Percentiles rank a stretch among this genome's conserved stretches.
Evolutionary conservation across 768 basidiomycete species (phyloP).

Genomic region (Antrodiella citrinella): DNA sequence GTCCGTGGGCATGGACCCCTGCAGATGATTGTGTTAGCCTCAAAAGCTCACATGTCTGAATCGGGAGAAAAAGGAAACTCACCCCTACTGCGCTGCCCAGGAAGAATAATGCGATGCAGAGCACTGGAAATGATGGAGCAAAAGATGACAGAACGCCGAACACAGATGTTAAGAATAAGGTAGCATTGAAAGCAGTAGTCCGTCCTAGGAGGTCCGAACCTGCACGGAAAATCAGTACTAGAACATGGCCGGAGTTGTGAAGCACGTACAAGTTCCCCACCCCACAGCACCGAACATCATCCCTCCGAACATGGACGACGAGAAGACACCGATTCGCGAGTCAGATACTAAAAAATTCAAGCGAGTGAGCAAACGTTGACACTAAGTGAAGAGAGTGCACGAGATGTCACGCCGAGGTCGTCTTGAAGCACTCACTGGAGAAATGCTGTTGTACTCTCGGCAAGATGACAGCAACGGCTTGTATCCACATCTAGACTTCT

Average conservation of each 20-base stretch:
- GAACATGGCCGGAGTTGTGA: not conserved
- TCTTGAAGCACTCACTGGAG: conserved; percentile 34
- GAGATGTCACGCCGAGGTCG: conserved; percentile 6
- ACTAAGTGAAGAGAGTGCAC: conserved; percentile 6
- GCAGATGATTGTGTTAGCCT: not conserved
- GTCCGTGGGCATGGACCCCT: conserved; percentile 97
- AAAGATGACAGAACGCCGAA: conserved; percentile 82
- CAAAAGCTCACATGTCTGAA: not conserved
- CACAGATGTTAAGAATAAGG: conserved; percentile 80
- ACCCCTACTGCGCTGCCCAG: conserved; percentile 93
- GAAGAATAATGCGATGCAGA: conserved; percentile 78
- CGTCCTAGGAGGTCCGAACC: conserved; percentile 88
- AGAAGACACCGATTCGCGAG: conserved; percentile 69
- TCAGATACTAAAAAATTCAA: conserved; percentile 47
- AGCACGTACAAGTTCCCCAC: conserved; percentile 77
- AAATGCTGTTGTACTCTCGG: conserved; percentile 94
- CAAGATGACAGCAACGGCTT: conserved; percentile 87
- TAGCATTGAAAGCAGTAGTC: conserved; percentile 85
- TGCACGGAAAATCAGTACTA: conserved; percentile 13
- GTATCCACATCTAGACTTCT: conserved; percentile 80
- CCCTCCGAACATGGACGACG: conserved; percentile 87
- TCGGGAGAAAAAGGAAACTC: conserved; percentile 22
- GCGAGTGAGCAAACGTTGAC: not conserved
- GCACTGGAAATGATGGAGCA: conserved; percentile 51
- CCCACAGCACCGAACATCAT: conserved; percentile 95